Base-by-base conservation (phyloP, 257 asterid species). In the Pogostemon cablin region DNA sequence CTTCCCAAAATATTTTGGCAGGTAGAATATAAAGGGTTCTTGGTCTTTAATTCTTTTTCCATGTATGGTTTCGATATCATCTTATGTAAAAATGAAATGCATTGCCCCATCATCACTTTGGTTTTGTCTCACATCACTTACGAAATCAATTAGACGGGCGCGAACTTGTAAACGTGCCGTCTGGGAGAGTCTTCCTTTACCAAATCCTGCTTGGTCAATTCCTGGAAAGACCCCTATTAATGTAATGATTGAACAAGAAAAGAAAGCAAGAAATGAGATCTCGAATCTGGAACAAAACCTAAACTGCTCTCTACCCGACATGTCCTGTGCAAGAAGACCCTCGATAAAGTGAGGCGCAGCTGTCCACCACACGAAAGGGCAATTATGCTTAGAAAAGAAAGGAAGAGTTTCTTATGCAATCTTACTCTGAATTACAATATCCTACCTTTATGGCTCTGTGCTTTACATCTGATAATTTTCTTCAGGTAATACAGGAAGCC, bases 1-100 rank as follows among this genome's bases (percentile, higher is more conserved):
- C 78, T 71, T 53, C 55, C 77, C 66, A 91, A 91, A 75, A 85
- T 50, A 43, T 92, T 92, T 81, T 92, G 96, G 95, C 95, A 90
- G 97, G 98, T 92, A 70, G 40, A 59, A 74, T 43, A 37, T 35
- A 44, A 34, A 47, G 25, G 6, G 17, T 55, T 74, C 5, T 44
- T 41, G 41, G 32, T 25, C 32, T 25, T 25, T 25, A 25, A 25
- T 64, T 59, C 59, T 90, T 87, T 78, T 93, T 91, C 90, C 91
- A 90, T 96, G 97, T 90, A 74, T 44, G 55, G 37, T 40, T 50
- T 53, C 8, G 40, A 38, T 65, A 58, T 52, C 69, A 38, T 72
- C 25, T 52, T 41, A 32, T 6, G 38, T 15, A 32, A 47, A 43
- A 59, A 49, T 6, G 7, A 54, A 38, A 66, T 34, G 3, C 15